These are phyloP conservation scores for Solanum paucissectum DNA, from an alignment of 257 asterid species.

Conservation along the genomic window DNA sequence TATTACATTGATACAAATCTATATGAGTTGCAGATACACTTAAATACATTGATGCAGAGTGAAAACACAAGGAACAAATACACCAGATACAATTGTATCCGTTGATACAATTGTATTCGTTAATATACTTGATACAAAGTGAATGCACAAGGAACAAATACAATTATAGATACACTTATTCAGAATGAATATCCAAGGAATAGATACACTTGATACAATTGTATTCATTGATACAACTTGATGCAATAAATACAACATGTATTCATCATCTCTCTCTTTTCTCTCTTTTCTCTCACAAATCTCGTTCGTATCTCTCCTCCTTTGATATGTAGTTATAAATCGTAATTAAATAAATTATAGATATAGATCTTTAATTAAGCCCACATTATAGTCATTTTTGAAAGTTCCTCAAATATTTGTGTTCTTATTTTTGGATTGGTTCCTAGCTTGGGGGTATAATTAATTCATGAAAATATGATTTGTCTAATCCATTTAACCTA, in stretches of 20 bases:
- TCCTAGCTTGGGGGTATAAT: background rate
- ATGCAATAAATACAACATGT: background rate
- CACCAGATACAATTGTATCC: background rate
- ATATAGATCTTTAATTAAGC: background rate
- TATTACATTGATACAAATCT: too few relatives aligned
- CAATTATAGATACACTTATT: too few relatives aligned
- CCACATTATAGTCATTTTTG: background rate
- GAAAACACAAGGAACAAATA: background rate
- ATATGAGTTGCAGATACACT: background rate
- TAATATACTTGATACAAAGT: too few relatives aligned
- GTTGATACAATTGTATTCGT: background rate
- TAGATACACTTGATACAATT: background rate
- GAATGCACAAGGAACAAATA: too few relatives aligned
- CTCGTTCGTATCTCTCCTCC: background rate
- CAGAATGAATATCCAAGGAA: too few relatives aligned
- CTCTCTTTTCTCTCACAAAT: background rate
- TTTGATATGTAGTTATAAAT: too few relatives aligned
- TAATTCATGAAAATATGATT: background rate
- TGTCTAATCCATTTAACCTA: background rate
- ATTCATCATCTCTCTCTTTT: too few relatives aligned
- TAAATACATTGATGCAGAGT: background rate
- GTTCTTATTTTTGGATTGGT: background rate
- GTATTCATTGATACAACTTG: too few relatives aligned
- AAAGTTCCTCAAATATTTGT: background rate
- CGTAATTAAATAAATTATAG: too few relatives aligned